Evolutionary conservation across 2,329 filamentous ascomycete species (phyloP).

Genomic region (Xylogone sp.): DNA sequence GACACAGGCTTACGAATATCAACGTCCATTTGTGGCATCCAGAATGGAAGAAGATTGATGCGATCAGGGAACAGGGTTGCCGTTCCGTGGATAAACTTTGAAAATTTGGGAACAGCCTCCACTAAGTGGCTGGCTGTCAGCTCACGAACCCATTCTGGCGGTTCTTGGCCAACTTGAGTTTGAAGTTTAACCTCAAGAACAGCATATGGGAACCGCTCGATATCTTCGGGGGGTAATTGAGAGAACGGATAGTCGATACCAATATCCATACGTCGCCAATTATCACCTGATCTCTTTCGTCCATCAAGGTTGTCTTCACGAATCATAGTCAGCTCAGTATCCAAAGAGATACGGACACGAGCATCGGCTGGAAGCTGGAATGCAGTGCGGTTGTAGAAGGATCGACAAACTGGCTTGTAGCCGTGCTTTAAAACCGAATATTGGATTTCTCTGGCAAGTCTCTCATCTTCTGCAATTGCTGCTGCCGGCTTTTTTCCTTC

Average conservation of each 20-base stretch:
- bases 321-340: conserved; percentile 92
- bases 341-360: conserved; percentile 91
- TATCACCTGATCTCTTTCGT: conserved; percentile 68
- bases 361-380: conserved; percentile 97
- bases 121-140: conserved; percentile 91
- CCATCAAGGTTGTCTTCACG: conserved; percentile 95
- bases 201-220: conserved; percentile 92
- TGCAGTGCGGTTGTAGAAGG: conserved; percentile 96
- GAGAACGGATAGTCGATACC: conserved; percentile 94
- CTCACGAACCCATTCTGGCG: conserved; percentile 94
- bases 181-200: conserved; percentile 97
- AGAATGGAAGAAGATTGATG: conserved; percentile 90
- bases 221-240: conserved; percentile 78
- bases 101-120: conserved; percentile 98
- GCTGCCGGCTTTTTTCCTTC: conserved; percentile 92
- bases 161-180: conserved; percentile 91
- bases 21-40: conserved; percentile 97
- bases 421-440: conserved; percentile 87
- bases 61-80: conserved; percentile 81
- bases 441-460: conserved; percentile 86
- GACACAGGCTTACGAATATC: conserved; percentile 92
- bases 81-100: conserved; percentile 96
- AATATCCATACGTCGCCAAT: conserved; percentile 97
- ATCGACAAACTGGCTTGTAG: conserved; percentile 84
- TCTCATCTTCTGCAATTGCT: conserved; percentile 87